These are phyloP conservation scores for Fusarium newnesense DNA, from an alignment of 2,329 filamentous ascomycete species.

Conservation along the genomic window DNA sequence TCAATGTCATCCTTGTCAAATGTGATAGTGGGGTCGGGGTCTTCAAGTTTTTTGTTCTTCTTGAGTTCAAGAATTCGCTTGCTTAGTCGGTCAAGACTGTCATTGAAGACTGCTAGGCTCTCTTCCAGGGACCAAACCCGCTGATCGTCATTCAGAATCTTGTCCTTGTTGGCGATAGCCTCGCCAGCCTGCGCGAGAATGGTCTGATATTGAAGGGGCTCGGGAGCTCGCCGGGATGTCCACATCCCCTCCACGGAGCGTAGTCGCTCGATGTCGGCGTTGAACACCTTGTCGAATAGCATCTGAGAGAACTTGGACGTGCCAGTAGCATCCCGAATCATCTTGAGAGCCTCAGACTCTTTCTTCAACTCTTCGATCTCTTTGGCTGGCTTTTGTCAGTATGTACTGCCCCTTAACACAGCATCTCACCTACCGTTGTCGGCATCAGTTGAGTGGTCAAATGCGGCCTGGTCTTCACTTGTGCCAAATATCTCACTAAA, in stretches of 20 bases:
- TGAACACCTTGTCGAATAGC: conserved; percentile 94
- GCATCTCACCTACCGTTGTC: conserved; percentile 72
- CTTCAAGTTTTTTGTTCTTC: conserved; percentile 56
- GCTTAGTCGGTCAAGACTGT: conserved; percentile 82
- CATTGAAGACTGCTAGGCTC: conserved; percentile 86
- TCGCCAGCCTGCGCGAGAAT: conserved; percentile 64
- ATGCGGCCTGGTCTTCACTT: conserved; percentile 84
- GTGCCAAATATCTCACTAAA: conserved; percentile 83
- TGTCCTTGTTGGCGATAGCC: conserved; percentile 62
- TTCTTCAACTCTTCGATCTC: conserved; percentile 90
- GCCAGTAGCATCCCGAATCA: conserved; percentile 83
- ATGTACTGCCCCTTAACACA: background rate
- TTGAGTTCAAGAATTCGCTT: conserved; percentile 76
- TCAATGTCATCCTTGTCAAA: conserved; percentile 99
- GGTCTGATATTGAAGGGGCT: conserved; percentile 75
- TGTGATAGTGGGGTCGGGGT: conserved; percentile 72
- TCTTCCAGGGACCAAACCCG: conserved; percentile 83
- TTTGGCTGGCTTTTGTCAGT: conserved; percentile 55
- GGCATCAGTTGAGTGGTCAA: conserved; percentile 82
- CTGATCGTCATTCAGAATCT: conserved; percentile 74
- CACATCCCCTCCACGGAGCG: conserved; percentile 95
- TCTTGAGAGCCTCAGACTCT: conserved; percentile 85
- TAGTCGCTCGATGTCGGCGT: conserved; percentile 82
- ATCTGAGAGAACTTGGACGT: conserved; percentile 79
- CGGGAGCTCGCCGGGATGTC: conserved; percentile 82